Conservation (phyloP, 495 filamentous ascomycete species). For the Entonaema liquescens region DNA sequence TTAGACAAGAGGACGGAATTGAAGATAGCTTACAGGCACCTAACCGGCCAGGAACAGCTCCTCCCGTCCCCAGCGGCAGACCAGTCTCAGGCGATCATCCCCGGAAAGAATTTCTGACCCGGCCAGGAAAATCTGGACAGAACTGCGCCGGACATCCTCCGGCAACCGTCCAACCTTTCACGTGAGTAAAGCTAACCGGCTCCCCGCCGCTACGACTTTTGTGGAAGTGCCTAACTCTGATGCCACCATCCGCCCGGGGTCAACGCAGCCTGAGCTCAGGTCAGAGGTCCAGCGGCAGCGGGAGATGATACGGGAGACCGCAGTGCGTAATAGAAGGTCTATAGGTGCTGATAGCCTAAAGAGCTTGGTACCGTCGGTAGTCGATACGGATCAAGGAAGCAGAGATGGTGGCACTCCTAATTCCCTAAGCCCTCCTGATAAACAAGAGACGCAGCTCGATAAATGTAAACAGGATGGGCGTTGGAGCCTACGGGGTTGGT, state of each 20-base stretch:
- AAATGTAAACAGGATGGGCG: conserved; percentile 31
- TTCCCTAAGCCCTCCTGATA: conserved; percentile 13
- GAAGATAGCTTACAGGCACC: conserved; percentile 18
- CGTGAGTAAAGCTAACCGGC: conserved; percentile 28
- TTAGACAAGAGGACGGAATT: not conserved
- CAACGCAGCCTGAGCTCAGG: conserved; percentile 17
- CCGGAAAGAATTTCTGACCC: conserved; percentile 47
- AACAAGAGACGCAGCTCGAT: conserved; percentile 3
- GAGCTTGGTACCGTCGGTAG: conserved; percentile 54
- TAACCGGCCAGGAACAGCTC: conserved; percentile 31
- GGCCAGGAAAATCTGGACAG: conserved; percentile 58
- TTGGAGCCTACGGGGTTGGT: conserved; percentile 42
- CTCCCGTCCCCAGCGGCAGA: conserved; percentile 44
- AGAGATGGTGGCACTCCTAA: conserved; percentile 30
- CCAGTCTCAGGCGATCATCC: conserved; percentile 39
- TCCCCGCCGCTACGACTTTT: conserved; percentile 32
- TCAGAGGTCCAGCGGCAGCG: conserved; percentile 40
- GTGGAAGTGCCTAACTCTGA: conserved; percentile 27
- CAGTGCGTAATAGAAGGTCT: conserved; percentile 53
- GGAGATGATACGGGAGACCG: conserved; percentile 48
- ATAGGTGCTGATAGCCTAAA: conserved; percentile 54
- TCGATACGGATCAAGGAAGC: conserved; percentile 12
- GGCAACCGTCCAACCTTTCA: conserved; percentile 37
- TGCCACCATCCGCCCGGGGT: conserved; percentile 8
- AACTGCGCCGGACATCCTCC: conserved; percentile 50